Base-by-base conservation (phyloP, 495 filamentous ascomycete genomes). In the Podospora pseudoanserina region DNA sequence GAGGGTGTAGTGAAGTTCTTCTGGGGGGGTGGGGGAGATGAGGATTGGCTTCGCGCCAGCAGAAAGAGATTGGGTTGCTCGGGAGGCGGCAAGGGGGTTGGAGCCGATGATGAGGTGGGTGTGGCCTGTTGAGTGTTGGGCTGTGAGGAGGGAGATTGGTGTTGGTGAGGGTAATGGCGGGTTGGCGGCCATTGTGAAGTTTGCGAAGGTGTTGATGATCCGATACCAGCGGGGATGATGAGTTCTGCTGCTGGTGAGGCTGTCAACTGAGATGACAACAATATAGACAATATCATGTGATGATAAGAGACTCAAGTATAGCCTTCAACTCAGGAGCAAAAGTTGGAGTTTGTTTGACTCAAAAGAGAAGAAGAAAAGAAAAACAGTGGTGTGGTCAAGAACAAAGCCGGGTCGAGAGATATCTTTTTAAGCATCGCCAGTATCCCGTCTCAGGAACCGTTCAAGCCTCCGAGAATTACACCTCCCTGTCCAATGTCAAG, bases 1-100 rank as follows among this genome's bases (percentile, higher is more conserved):
- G 27, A 98, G 77, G 19, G 86, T 87, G 76, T 93, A 92, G 71
- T 96, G 93, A 15, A 91, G 66, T 23, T 75, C 65, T 27, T 87
- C 78, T 23, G 80, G 80, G 3, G 85, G 80, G 64, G 85, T 86
- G 4, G 91, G 89, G 20, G 93, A 87, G 79, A 99, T 85, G n/a
- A 98, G 79, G 34, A 92, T 89, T 0, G 96, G 92, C 67, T 83
- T 88, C 69, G 96, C 95, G 76, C 94, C 95, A n/a, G 90, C 89
- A 67, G 92, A 87, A 19, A 97, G 75, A 18, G 92, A 95, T 71
- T 91, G 92, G 20, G 86, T 78, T 75, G 91, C 93, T 64, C 95
- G 86, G 16, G 92, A 87, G 56, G 91, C 89, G 34, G 96, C 96
- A 39, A 99, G 84, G 58, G 95, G 88, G 76, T 92, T 94, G 39